Conservation (phyloP, 306 rosid species). For the Fagus crenata region DNA sequence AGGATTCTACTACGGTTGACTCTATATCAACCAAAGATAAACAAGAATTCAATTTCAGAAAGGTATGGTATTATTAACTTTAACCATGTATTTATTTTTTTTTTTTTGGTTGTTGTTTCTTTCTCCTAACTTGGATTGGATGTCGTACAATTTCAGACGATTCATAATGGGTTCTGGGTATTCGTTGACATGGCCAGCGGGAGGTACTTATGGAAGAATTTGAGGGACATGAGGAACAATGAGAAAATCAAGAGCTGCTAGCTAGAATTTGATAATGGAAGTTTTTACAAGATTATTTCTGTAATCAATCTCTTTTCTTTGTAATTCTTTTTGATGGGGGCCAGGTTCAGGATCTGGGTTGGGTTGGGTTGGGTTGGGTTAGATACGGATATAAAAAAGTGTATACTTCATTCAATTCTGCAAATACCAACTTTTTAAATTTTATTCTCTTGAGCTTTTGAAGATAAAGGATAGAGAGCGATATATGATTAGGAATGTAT, state of each 20-base stretch:
- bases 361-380: background rate
- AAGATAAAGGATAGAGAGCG: background rate
- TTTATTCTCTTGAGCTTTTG: background rate
- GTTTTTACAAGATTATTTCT: background rate
- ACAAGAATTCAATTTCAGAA: constrained; percentile 26
- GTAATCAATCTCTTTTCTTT: background rate
- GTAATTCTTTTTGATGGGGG: constrained; percentile 8
- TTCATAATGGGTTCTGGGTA: constrained; percentile 58
- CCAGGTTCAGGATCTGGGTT: background rate
- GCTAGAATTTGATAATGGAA: constrained; percentile 6
- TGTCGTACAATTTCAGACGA: constrained; percentile 40
- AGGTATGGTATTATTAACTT: constrained; percentile 28
- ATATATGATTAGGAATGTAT: too few species aligned
- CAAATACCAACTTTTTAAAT: background rate
- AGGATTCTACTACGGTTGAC: constrained; percentile 6
- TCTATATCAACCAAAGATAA: constrained; percentile 25
- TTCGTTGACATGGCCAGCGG: constrained; percentile 83
- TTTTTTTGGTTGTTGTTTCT: background rate
- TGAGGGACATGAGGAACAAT: constrained; percentile 34
- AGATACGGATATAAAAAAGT: background rate
- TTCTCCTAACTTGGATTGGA: constrained; percentile 16
- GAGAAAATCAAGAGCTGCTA: constrained; percentile 32
- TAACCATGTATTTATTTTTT: background rate
- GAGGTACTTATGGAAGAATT: constrained; percentile 68
- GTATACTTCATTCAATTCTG: background rate